These are phyloP conservation scores for Metschnikowia kunwiensis DNA, from an alignment of 805 yeast species.

Conservation along the genomic window DNA sequence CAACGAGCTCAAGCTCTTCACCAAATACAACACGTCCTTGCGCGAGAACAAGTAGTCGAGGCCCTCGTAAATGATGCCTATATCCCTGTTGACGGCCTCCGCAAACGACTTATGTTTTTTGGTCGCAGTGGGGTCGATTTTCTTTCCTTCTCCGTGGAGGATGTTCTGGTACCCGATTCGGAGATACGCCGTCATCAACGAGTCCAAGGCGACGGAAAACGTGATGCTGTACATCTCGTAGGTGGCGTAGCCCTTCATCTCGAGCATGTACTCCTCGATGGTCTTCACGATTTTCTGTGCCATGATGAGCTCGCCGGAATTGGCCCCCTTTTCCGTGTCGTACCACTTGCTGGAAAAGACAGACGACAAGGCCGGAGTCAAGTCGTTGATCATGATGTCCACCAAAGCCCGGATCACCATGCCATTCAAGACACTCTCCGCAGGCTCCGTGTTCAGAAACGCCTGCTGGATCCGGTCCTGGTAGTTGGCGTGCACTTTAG, in stretches of 20 bases:
- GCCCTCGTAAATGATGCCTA: slow-evolving; percentile 34
- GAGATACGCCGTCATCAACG: slow-evolving; percentile 36
- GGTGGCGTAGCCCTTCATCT: slow-evolving; percentile 48
- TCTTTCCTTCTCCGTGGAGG: slow-evolving; percentile 40
- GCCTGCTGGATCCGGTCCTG: slow-evolving; percentile 35
- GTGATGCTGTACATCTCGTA: slow-evolving; percentile 41
- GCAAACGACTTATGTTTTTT: slow-evolving; percentile 38
- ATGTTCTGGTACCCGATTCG: slow-evolving; percentile 41
- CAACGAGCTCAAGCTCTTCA: slow-evolving; percentile 39
- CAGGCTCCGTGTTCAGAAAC: slow-evolving; percentile 47
- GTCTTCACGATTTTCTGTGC: slow-evolving; percentile 68
- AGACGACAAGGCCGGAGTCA: slow-evolving; percentile 55
- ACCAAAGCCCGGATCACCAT: slow-evolving; percentile 67
- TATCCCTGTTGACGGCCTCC: slow-evolving; percentile 39
- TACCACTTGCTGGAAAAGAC: slow-evolving; percentile 74
- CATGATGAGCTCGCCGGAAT: slow-evolving; percentile 37
- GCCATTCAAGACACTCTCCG: slow-evolving; percentile 76
- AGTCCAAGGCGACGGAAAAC: slow-evolving; percentile 36
- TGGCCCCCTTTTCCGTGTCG: slow-evolving; percentile 28
- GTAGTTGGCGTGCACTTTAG: slow-evolving; percentile 49
- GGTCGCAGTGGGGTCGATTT: slow-evolving; percentile 36
- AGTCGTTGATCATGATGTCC: slow-evolving; percentile 68
- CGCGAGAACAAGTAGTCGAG: slow-evolving; percentile 38
- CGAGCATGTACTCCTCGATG: slow-evolving; percentile 68
- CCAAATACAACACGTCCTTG: slow-evolving; percentile 37